phyloP scores from a whole-genome alignment of 208 protist species.

The Crithidia thermophila region DNA sequence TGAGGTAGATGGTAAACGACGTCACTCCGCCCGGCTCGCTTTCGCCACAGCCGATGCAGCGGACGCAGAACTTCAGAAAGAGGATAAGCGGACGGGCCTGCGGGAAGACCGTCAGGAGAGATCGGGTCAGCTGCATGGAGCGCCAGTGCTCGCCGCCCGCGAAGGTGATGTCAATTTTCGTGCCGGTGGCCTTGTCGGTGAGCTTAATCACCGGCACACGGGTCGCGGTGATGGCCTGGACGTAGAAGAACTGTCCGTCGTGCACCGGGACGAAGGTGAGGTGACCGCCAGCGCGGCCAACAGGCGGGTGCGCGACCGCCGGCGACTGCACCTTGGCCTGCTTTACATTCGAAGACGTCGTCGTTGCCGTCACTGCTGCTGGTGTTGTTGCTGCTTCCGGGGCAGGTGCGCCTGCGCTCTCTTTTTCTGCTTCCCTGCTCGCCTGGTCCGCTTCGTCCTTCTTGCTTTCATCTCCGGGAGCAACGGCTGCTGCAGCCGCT shows the following conservation, averaged over 20 bases:
- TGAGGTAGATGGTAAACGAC: constrained; percentile 86
- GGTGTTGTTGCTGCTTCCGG: background rate
- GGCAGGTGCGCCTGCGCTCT: background rate
- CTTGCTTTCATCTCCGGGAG: background rate
- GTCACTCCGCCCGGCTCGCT: constrained; percentile 74
- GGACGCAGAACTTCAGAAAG: constrained; percentile 85
- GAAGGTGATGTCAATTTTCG: constrained; percentile 84
- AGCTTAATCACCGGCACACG: constrained; percentile 90
- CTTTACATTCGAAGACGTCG: background rate
- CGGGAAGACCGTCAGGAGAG: constrained; percentile 59
- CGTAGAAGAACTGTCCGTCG: constrained; percentile 63
- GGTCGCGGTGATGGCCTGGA: constrained; percentile 79
- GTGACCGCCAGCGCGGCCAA: constrained; percentile 1
- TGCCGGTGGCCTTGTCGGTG: constrained; percentile 56
- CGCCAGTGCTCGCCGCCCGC: constrained; percentile 88
- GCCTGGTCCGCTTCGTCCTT: no score
- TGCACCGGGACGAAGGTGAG: constrained; percentile 51
- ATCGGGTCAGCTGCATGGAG: constrained; percentile 79
- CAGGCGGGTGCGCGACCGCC: background rate
- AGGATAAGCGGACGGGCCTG: constrained; percentile 73
- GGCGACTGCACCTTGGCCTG: background rate
- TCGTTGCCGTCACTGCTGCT: constrained; percentile 5
- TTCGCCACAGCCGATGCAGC: constrained; percentile 66
- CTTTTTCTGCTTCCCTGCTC: no score
- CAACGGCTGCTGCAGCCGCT: background rate